Base-by-base conservation (phyloP, 1,284 basidiomycete genomes). In the Cutaneotrichosporon sp. region DNA sequence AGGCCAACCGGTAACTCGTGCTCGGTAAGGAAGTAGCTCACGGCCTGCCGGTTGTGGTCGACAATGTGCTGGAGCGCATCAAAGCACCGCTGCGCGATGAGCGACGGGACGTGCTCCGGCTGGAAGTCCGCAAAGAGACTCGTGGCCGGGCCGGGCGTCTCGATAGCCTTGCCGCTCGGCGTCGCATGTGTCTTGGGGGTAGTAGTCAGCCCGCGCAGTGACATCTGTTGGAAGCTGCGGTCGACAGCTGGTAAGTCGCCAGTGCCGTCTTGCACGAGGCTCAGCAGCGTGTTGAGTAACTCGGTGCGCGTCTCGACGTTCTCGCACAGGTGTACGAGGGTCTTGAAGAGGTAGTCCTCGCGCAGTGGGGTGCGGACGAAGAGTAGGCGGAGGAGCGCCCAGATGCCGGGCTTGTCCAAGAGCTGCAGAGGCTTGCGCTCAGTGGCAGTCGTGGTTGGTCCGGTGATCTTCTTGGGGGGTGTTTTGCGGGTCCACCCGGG, bases 251-350 rank as follows among this genome's bases (percentile, higher is more conserved):
- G 88, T 11, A 96, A 85, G 77, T 98, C 97, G 14, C 90, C 92
- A 1, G 93, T 91, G 18, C 96, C 96, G 72, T 97, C 97, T 78
- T 97, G 92, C 5, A 99, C 83, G 66, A 99, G 92, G 67, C 88
- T 90, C 13, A 99, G 84, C 21, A 99, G 85, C 32, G 97, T 85
- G 75, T 93, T 95, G 82, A 99, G 90, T 32, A 99, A 84, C 72
- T 99, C 97, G 4, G 87, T 88, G 22, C 96, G 87, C 2, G 95
- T 96, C 76, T 90, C 92, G 2, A 87, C 84, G 77, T 99, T 99
- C 82, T 99, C 94, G 79, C 94, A 98, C 5, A 99, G 84, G 76
- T 99, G 96, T 68, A 92, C 89, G 32, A 99, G 87, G 2, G 98
- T 90, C 76, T 91, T 90, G 81, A 93, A 91, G 22, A 99, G 84